A percentile compares a stretch with the other conserved stretches of the same genome.
Conservation (phyloP, 345 rosid genomes). For the Boechera retrofracta region DNA sequence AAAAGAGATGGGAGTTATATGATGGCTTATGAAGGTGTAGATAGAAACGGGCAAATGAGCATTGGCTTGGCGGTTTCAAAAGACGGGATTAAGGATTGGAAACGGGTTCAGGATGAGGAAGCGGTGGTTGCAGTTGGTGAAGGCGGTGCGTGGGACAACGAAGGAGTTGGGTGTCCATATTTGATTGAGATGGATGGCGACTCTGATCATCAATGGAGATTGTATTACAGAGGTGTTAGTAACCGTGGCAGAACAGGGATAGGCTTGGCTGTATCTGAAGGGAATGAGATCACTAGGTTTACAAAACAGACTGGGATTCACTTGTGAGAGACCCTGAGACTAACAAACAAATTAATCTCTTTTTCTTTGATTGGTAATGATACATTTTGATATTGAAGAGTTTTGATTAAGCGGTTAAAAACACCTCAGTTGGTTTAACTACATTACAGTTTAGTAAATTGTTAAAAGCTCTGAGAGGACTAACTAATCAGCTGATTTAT, state of each 20-base stretch:
- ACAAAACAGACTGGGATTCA: conserved; percentile 64
- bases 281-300: conserved; percentile 53
- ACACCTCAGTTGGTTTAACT: neutral
- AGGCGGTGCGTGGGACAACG: conserved; percentile 63
- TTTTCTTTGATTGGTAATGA: conserved; percentile 23
- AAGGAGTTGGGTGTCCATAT: conserved; percentile 73
- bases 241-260: conserved; percentile 68
- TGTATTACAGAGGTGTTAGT: conserved; percentile 72
- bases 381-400: neutral
- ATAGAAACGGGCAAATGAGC: conserved; percentile 51
- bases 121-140: conserved; percentile 51
- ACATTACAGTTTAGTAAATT: neutral
- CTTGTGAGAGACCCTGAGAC: conserved; percentile 43
- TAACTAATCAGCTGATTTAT: neutral
- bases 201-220: conserved; percentile 64
- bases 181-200: conserved; percentile 71
- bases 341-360: neutral
- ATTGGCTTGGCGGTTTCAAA: conserved; percentile 69
- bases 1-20: conserved; percentile 64
- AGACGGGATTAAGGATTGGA: conserved; percentile 73
- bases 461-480: neutral
- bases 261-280: conserved; percentile 69
- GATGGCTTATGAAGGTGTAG: conserved; percentile 78
- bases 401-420: neutral
- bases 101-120: conserved; percentile 50